Conservation (phyloP, 805 yeast genomes). For the Candida insectorum region DNA sequence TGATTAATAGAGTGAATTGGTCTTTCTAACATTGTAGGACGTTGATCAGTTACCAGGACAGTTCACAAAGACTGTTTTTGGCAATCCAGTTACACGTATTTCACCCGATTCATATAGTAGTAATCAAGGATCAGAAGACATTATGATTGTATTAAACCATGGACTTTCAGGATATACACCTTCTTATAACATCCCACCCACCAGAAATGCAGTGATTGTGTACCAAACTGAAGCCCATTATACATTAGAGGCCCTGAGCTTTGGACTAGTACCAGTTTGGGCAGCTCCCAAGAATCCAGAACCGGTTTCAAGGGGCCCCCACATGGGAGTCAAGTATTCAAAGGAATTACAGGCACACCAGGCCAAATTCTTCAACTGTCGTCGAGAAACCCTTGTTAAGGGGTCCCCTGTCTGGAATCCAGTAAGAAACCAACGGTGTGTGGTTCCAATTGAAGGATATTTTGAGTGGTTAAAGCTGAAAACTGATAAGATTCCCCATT, state of each 20-base stretch:
- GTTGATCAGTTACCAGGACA: conserved; percentile 24
- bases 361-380: conserved; percentile 67
- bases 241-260: conserved; percentile 55
- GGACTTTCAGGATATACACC: conserved; percentile 19
- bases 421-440: conserved; percentile 54
- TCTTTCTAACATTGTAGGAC: conserved; percentile 14
- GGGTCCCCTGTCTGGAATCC: conserved; percentile 58
- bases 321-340: conserved; percentile 19
- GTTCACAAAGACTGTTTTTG: conserved; percentile 9
- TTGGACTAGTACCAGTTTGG: conserved; percentile 81
- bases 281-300: conserved; percentile 40
- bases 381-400: conserved; percentile 56
- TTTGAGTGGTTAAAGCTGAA: conserved; percentile 68
- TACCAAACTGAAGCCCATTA: conserved; percentile 19
- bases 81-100: background rate
- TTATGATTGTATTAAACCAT: conserved; percentile 7
- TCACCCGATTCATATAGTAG: background rate
- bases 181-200: conserved; percentile 63
- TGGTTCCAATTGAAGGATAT: conserved; percentile 78
- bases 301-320: conserved; percentile 13
- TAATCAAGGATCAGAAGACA: conserved; percentile 1
- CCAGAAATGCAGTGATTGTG: conserved; percentile 45
- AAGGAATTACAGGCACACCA: conserved; percentile 32
- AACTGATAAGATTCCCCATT: conserved; percentile 59
- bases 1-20: background rate